Evolutionary conservation across 495 filamentous ascomycete genomes (phyloP), one percentile per base, ranked within the genome.

Genomic region (Neurospora sp.): DNA sequence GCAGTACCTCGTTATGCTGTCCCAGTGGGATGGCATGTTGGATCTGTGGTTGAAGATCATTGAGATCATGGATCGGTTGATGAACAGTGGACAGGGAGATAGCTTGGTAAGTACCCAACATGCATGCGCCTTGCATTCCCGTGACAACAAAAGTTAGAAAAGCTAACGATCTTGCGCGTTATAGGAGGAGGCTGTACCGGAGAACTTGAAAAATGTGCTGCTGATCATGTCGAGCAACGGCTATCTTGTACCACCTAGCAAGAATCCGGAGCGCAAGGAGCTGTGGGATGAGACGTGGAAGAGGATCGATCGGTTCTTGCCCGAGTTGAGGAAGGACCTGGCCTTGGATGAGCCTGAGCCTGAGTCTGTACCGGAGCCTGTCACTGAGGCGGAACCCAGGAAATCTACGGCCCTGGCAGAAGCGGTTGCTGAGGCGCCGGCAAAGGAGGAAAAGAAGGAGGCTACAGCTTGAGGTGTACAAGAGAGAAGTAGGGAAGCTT

Each of bases 61-160:
- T 77, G 93, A 96, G 80, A 93, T 98, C 71, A 94, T 98, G 86
- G 96, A 98, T 77, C 88, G 96, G 37, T 86, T 99, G 77, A 97
- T 98, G 91, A 97, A 97, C 80, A 96, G 93, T 77, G 96, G 96
- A 5, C 94, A 97, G 81, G 92, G 93, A 15, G 93, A 97, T 78
- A 94, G 90, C 77, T 82, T 97, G 79, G 93, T 96, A 88, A 81
- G 92, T 28, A 39, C 40, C 11, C 66, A 34, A 24, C 21, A 19
- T 4, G 42, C 21, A 19, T 4, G 42, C 15, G 34, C n/a, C 31
- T 15, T 7, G 5, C 28, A 40, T 45, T 45, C 19, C 39, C 37
- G 17, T 43, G 17, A 69, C 43, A 11, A 73, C 7, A 36, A 71
- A 28, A 15, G 69, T 62, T 34, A 19, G 36, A 10, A 28, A 73